Evolutionary conservation across 768 basidiomycete genomes (phyloP), one percentile per base, ranked within the genome.

Genomic region (Cytidiella melzeri): DNA sequence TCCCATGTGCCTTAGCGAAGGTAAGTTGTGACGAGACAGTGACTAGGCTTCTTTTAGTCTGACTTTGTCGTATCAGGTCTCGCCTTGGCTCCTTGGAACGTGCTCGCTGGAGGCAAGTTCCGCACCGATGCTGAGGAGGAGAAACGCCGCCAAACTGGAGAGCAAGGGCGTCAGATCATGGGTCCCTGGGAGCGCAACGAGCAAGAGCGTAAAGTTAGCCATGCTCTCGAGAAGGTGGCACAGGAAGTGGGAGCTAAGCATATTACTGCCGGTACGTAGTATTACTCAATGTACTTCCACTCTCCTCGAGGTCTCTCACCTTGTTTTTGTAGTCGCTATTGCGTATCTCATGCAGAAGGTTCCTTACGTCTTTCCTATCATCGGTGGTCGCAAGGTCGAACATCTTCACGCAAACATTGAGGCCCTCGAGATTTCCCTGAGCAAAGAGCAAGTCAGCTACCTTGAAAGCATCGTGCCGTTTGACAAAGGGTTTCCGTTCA

Each of bases 291-390:
- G 7, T 15, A 15, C 30, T 34, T 15, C 30, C 15, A 34, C 15
- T 34, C 30, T 34, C 15, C 9, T 15, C 51, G 12, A 12, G 3
- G 46, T 41, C 3, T n/a, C 15, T 5, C 24, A n/a, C 13, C 15
- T 12, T 7, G 7, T 15, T 34, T 7, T 34, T 34, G 30, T 18
- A 72, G 74, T 78, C 2, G 75, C 76, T 1, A 74, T 80, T 48
- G 75, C 76, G 13, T 79, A 78, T 48, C 63, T 80, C 7, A 64
- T 80, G 63, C 73, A 78, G 37, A 81, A 79, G 58, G 66, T 72
- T 1, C 71, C 73, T 0, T 76, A 67, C 46, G 74, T 74, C 0
- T 76, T 77, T 59, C 74, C 74, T 1, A 64, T 77, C 51, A 57
- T 76, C 18, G 74, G 75, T 1, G 71, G 75, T 0, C 68, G 76